These are phyloP conservation scores for Candida alai DNA, from an alignment of 805 yeast species.

Conservation along the genomic window DNA sequence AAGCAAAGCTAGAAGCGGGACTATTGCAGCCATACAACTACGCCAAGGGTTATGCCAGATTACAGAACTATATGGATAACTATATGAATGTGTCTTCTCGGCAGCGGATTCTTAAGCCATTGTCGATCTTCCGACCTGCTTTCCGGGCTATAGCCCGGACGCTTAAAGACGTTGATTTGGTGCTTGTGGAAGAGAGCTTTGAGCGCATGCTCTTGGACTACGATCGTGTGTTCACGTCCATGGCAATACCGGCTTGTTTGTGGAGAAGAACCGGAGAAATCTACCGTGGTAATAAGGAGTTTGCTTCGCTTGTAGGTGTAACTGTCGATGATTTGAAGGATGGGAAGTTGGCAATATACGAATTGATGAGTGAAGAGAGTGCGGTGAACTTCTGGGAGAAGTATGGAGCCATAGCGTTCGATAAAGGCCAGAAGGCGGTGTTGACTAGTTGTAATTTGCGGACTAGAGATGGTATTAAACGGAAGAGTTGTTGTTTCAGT, in stretches of 20 bases:
- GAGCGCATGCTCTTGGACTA: slow-evolving; percentile 91
- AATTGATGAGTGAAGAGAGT: slow-evolving; percentile 91
- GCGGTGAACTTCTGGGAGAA: slow-evolving; percentile 98
- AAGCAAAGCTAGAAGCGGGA: slow-evolving; percentile 93
- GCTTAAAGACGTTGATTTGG: slow-evolving; percentile 84
- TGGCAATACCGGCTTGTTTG: slow-evolving; percentile 96
- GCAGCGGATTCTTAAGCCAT: slow-evolving; percentile 80
- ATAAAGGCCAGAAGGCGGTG: slow-evolving; percentile 92
- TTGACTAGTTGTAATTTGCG: slow-evolving; percentile 85
- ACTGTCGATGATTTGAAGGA: slow-evolving; percentile 87
- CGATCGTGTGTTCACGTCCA: slow-evolving; percentile 91
- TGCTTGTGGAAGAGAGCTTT: slow-evolving; percentile 88
- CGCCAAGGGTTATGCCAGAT: slow-evolving; percentile 86
- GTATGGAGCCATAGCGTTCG: slow-evolving; percentile 94
- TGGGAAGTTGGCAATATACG: slow-evolving; percentile 89
- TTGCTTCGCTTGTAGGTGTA: slow-evolving; percentile 89
- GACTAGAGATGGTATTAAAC: slow-evolving; percentile 74
- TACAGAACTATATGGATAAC: slow-evolving; percentile 88
- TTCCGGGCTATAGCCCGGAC: slow-evolving; percentile 90
- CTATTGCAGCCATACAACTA: slow-evolving; percentile 88
- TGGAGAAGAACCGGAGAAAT: slow-evolving; percentile 98
- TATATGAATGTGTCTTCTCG: slow-evolving; percentile 83
- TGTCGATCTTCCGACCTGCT: slow-evolving; percentile 85
- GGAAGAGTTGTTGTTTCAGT: slow-evolving; percentile 87
- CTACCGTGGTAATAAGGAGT: slow-evolving; percentile 91